phyloP scores from a whole-genome alignment of 2,329 filamentous ascomycete species.

The Metarhizium humberi region DNA sequence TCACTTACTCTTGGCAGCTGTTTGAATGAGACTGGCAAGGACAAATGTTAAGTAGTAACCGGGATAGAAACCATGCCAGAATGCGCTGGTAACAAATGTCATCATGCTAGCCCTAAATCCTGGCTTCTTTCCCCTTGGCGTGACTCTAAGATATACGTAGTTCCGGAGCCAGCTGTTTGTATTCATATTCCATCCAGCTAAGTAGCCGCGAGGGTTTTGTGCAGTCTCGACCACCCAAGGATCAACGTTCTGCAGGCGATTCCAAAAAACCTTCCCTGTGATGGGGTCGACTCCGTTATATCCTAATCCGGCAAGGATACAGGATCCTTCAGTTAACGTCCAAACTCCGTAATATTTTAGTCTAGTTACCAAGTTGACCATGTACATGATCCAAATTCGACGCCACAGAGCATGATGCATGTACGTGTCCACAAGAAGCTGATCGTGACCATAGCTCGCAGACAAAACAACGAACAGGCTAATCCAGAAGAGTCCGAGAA shows the following conservation, averaged over 20 bases:
- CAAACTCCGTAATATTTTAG: conserved; percentile 97
- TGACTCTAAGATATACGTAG: conserved; percentile 92
- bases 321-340: conserved; percentile 86
- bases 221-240: conserved; percentile 79
- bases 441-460: conserved; percentile 52
- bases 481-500: conserved; percentile 70
- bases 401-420: conserved; percentile 58
- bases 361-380: conserved; percentile 72
- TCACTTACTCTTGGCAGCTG: conserved; percentile 82
- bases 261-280: conserved; percentile 78
- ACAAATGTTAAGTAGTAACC: conserved; percentile 92
- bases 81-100: conserved; percentile 87
- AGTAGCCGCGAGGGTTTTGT: conserved; percentile 85
- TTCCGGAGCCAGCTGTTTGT: conserved; percentile 96
- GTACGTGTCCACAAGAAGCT: conserved; percentile 58
- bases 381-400: conserved; percentile 71
- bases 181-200: conserved; percentile 97
- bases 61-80: conserved; percentile 98
- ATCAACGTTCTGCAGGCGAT: conserved; percentile 82
- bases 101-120: conserved; percentile 91
- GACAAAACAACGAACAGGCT: conserved; percentile 66
- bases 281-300: conserved; percentile 86
- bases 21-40: conserved; percentile 84
- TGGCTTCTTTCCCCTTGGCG: conserved; percentile 89
- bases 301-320: conserved; percentile 85